phyloP scores from a whole-genome alignment of 2,329 filamentous ascomycete genomes.

The Pseudopithomyces maydicus region DNA sequence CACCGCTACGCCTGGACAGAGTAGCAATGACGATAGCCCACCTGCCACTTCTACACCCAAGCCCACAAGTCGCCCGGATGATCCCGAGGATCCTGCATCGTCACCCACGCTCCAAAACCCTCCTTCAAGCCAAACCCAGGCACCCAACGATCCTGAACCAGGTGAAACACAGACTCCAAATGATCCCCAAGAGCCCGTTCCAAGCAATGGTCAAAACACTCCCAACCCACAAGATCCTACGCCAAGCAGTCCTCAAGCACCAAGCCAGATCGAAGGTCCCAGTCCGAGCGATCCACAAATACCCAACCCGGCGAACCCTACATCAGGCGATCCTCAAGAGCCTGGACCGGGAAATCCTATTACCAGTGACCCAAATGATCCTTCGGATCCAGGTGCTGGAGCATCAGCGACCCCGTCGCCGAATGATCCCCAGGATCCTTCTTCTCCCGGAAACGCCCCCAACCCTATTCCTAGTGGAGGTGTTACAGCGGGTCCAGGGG shows the following conservation, averaged over 20 bases:
- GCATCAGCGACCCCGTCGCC: neutral
- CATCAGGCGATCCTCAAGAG: neutral
- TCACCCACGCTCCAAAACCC: neutral
- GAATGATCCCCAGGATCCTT: constrained; percentile 5
- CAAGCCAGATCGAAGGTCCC: neutral
- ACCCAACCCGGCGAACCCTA: neutral
- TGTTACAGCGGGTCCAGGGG: neutral
- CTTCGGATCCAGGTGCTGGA: neutral
- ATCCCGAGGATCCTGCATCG: constrained; percentile 2
- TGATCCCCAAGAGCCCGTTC: neutral
- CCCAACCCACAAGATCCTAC: neutral
- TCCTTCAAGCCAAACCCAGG: neutral
- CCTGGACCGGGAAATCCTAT: neutral
- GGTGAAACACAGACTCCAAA: neutral
- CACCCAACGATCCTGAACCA: neutral
- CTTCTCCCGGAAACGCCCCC: neutral
- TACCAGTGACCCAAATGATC: neutral
- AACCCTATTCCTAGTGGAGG: neutral
- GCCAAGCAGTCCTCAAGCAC: neutral
- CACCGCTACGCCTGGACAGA: constrained; percentile 4
- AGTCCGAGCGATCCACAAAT: neutral
- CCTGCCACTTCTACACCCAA: neutral
- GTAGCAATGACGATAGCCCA: neutral
- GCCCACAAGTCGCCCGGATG: neutral
- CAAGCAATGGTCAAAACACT: neutral